Base-by-base conservation (phyloP, 2,329 filamentous ascomycete species). In the Botrytis fragariae region DNA sequence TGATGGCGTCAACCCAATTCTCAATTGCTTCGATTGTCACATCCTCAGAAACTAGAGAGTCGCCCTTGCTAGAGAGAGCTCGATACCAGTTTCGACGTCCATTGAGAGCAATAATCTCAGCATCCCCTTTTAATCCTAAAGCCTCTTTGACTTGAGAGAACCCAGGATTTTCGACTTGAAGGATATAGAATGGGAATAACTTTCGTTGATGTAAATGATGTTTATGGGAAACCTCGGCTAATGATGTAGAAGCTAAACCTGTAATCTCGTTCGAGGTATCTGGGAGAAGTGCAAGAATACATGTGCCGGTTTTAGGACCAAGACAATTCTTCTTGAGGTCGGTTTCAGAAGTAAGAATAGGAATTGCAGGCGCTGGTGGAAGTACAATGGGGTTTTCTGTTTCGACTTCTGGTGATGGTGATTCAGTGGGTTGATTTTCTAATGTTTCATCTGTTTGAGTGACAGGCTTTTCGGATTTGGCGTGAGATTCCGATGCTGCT, bases 1-100 rank as follows among this genome's bases (percentile, higher is more conserved):
- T 91, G 75, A 98, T 94, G n/a, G 89, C 87, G 79, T 99, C 96
- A 74, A 99, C 89, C 94, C 95, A 99, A 75, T 85, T 84, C 84
- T 97, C 93, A 44, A 99, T 84, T 39, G 87, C 88, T 71, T 87
- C 85, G 37, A 86, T 80, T 72, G 87, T 88, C 62, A 90, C 90
- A 25, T 83, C 81, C 14, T 83, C 82, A 7, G 76, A 76, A 61
- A 87, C 84, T 4, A 78, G 44, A 25, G 62, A 70, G 9, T 72
- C 71, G 3, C 74, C 76, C 18, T 61, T 59, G 16, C 73, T 64
- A 63, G 79, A 10, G 81, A 93, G 96, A 73, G 87, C 88, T 79
- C 92, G 91, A 89, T 91, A 97, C 96, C 96, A 99, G 60, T 88
- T 87, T 71, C 94, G 90, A 79, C 95, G 94, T 45, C 89, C 92